Conservation (phyloP, 2,329 filamentous ascomycete species). For the Huntiella savannae region DNA sequence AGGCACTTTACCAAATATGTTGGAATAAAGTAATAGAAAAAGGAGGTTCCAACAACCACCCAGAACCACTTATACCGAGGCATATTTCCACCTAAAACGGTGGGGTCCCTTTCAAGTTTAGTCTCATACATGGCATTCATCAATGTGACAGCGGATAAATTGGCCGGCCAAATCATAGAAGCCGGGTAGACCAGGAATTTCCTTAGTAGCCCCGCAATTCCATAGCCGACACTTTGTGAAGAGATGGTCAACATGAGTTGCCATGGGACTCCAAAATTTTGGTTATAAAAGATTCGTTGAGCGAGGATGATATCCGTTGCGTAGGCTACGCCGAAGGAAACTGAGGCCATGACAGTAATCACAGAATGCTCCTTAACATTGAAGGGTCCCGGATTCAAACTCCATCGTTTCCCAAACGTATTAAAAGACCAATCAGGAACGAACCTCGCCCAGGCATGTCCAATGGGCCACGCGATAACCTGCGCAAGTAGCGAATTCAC, state of each 20-base stretch:
- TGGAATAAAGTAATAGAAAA: slow-evolving; percentile 50
- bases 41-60: slow-evolving; percentile 35
- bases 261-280: slow-evolving; percentile 46
- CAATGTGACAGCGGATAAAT: slow-evolving; percentile 44
- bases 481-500: slow-evolving; percentile 43
- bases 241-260: slow-evolving; percentile 48
- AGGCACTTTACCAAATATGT: slow-evolving; percentile 51
- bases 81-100: slow-evolving; percentile 42
- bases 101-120: slow-evolving; percentile 29
- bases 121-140: slow-evolving; percentile 57
- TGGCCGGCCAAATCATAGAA: slow-evolving; percentile 57
- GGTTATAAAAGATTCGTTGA: slow-evolving; percentile 52
- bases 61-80: slow-evolving; percentile 47
- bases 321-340: slow-evolving; percentile 51
- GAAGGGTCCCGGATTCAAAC: slow-evolving; percentile 48
- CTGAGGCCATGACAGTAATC: slow-evolving; percentile 52
- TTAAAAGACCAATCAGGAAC: slow-evolving; percentile 31
- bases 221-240: slow-evolving; percentile 51
- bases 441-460: slow-evolving; percentile 38
- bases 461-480: slow-evolving; percentile 44
- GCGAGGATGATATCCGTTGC: slow-evolving; percentile 57
- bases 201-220: slow-evolving; percentile 48
- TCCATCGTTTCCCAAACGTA: slow-evolving; percentile 34
- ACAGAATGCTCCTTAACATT: slow-evolving; percentile 53
- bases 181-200: slow-evolving; percentile 47